Evolutionary conservation across 2,329 filamentous ascomycete genomes (phyloP).

Genomic region (Teratosphaeria gauchensis): DNA sequence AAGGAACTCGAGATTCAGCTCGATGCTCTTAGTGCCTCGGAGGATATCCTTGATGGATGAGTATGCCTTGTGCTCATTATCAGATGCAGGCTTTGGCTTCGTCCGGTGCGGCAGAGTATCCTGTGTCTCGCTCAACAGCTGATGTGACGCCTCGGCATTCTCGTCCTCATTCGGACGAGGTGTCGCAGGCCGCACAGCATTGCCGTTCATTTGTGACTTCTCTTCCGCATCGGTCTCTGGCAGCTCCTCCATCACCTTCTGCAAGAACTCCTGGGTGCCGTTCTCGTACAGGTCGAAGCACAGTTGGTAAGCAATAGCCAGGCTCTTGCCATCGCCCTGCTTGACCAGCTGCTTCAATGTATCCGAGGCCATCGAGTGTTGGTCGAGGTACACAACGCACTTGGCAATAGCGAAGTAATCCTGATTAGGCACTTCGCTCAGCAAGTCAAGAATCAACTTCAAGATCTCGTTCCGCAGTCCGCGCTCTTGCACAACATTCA

Average conservation of each 20-base stretch:
- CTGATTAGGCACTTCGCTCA: constrained; percentile 83
- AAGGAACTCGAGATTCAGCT: constrained; percentile 90
- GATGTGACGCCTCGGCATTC: constrained; percentile 48
- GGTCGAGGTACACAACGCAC: constrained; percentile 91
- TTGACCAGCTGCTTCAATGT: constrained; percentile 76
- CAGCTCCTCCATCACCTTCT: constrained; percentile 75
- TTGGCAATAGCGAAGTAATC: constrained; percentile 98
- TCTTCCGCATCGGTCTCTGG: constrained; percentile 43
- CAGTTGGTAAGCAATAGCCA: constrained; percentile 89
- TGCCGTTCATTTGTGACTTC: constrained; percentile 33
- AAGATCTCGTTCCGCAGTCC: constrained; percentile 76
- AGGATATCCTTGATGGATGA: constrained; percentile 54
- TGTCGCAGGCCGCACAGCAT: constrained; percentile 24
- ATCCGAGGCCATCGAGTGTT: constrained; percentile 78
- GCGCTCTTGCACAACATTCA: constrained; percentile 94
- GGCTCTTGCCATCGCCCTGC: constrained; percentile 65
- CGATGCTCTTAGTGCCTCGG: constrained; percentile 85
- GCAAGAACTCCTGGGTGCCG: constrained; percentile 91
- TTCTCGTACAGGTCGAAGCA: constrained; percentile 98
- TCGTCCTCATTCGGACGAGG: constrained; percentile 27
- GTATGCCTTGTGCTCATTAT: constrained; percentile 46
- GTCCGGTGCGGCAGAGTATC: constrained; percentile 37
- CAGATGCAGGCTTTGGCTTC: constrained; percentile 34
- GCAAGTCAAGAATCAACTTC: constrained; percentile 83
- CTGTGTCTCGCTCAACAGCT: constrained; percentile 47